These are phyloP conservation scores for Dichomitus squalens DNA, from an alignment of 1,284 basidiomycete genomes.

Conservation along the genomic window DNA sequence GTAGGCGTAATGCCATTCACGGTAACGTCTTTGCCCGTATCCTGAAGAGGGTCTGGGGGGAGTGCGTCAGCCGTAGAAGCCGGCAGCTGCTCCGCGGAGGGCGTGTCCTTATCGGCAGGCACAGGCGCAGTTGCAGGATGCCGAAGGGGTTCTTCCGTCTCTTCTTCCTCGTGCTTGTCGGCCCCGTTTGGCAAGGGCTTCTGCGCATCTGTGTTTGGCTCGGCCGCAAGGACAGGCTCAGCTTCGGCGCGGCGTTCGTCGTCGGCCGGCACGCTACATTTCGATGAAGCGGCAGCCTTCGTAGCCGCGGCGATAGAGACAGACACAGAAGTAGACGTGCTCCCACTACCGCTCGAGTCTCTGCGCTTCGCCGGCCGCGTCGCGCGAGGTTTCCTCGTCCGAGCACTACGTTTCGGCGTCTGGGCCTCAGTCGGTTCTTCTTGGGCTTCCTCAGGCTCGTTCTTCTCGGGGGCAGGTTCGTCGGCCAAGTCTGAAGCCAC, in stretches of 20 bases:
- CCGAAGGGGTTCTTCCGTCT: background rate
- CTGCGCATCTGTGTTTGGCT: background rate
- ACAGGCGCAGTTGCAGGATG: background rate
- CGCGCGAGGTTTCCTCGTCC: constrained; percentile 30
- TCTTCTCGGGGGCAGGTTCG: constrained; percentile 22
- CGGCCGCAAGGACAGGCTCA: background rate
- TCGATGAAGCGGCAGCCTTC: constrained; percentile 8
- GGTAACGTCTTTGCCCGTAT: background rate
- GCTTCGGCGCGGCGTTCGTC: constrained; percentile 1
- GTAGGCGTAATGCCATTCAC: background rate
- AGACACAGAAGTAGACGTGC: constrained; percentile 34
- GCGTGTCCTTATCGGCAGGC: background rate
- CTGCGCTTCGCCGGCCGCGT: constrained; percentile 24
- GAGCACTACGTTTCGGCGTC: constrained; percentile 32
- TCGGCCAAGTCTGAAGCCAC: constrained; percentile 26
- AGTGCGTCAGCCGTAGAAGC: background rate
- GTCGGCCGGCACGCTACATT: background rate
- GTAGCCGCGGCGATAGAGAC: constrained; percentile 31
- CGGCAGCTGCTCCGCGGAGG: background rate
- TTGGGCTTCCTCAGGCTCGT: constrained; percentile 28
- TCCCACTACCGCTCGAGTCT: constrained; percentile 36
- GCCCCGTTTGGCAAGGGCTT: background rate
- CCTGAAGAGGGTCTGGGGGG: background rate
- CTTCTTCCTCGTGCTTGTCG: constrained; percentile 5
- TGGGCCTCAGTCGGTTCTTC: constrained; percentile 17